These are phyloP conservation scores for Colletotrichum sublineola DNA, from an alignment of 2,329 filamentous ascomycete genomes.

Conservation along the genomic window DNA sequence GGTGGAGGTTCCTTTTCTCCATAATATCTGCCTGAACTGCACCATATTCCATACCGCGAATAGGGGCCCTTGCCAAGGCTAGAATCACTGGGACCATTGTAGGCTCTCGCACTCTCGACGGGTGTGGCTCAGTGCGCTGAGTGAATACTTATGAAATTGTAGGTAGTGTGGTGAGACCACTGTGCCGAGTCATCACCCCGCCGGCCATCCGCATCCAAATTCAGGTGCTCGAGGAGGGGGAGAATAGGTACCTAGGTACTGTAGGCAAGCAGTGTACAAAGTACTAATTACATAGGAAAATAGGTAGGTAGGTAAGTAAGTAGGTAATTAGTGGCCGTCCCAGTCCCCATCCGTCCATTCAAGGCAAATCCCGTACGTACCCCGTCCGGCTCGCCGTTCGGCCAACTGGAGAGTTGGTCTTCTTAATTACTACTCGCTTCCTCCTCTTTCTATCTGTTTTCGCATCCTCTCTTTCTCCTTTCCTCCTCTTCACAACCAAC, in stretches of 20 bases:
- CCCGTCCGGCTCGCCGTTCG: constrained; percentile 38
- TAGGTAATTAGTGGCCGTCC: constrained; percentile 19
- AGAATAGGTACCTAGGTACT: neutral
- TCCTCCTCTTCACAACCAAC: constrained; percentile 6
- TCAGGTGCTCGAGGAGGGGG: neutral
- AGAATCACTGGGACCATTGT: neutral
- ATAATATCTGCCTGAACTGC: constrained; percentile 38
- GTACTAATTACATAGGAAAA: too few relatives aligned
- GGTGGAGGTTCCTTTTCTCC: constrained; percentile 35
- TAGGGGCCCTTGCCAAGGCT: constrained; percentile 17
- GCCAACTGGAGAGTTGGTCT: constrained; percentile 31
- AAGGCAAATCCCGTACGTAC: constrained; percentile 40
- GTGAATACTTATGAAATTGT: neutral
- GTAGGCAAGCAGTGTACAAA: too few relatives aligned
- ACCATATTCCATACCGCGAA: constrained; percentile 30
- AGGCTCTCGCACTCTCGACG: neutral
- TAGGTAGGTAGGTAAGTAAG: neutral
- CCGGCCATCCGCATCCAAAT: neutral
- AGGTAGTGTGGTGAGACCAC: constrained; percentile 10
- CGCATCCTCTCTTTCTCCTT: constrained; percentile 20
- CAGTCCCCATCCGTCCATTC: constrained; percentile 41
- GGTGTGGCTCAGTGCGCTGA: neutral
- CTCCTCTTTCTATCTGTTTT: constrained; percentile 11
- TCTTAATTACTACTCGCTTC: constrained; percentile 37
- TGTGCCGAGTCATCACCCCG: constrained; percentile 23